Evolutionary conservation across 2,329 filamentous ascomycete species (phyloP).

Genomic region (Fusarium armeniacum): DNA sequence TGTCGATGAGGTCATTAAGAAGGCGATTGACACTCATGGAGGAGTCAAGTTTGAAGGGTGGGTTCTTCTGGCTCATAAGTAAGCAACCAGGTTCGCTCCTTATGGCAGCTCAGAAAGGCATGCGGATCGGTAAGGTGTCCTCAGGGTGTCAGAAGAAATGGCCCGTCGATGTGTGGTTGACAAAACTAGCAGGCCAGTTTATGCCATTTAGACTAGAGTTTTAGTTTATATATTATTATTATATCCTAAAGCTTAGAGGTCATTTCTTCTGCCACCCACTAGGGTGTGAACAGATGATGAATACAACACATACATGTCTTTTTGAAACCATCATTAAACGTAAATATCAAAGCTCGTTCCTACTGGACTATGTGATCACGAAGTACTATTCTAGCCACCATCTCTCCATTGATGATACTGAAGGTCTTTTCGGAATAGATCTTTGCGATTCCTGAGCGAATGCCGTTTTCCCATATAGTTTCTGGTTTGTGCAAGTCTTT

Average conservation of each 20-base stretch:
- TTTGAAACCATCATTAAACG: not conserved
- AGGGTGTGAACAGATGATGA: too few relatives aligned
- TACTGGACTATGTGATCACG: not conserved
- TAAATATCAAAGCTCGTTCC: not conserved
- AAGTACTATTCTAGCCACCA: slow-evolving; percentile 16
- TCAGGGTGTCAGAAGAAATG: too few relatives aligned
- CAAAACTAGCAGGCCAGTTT: too few relatives aligned
- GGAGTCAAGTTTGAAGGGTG: slow-evolving; percentile 46
- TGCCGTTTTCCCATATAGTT: slow-evolving; percentile 1
- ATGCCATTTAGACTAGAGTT: too few relatives aligned
- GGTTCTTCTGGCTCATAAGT: slow-evolving; percentile 46
- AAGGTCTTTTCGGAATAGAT: slow-evolving; percentile 4
- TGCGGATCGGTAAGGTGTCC: not conserved
- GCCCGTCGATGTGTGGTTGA: too few relatives aligned
- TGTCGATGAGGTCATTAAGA: slow-evolving; percentile 39
- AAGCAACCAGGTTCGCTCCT: not conserved
- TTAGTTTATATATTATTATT: too few relatives aligned
- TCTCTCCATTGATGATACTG: slow-evolving; percentile 5
- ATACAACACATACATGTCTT: not conserved
- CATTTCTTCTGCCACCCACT: too few relatives aligned
- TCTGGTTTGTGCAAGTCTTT: not conserved
- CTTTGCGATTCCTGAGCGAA: not conserved
- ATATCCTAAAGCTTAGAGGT: too few relatives aligned
- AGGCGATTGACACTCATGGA: slow-evolving; percentile 37
- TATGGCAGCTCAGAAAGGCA: not conserved